Conservation (phyloP, 495 filamentous ascomycete species). For the Letharia lupina region DNA sequence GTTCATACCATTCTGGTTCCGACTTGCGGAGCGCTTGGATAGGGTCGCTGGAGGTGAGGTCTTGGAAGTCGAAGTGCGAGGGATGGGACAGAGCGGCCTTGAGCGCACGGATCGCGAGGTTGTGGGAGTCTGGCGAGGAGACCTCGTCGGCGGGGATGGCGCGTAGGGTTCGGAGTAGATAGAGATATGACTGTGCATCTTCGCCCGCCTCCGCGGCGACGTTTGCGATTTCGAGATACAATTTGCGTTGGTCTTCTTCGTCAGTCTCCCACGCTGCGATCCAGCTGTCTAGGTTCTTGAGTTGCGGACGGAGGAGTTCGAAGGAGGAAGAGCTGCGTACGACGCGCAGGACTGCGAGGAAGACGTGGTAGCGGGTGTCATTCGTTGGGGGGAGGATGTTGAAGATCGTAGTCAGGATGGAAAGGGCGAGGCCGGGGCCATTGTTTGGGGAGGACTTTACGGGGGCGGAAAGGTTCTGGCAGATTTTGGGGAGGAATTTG, state of each 20-base stretch:
- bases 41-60: slow-evolving; percentile 75
- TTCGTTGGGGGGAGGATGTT: slow-evolving; percentile 74
- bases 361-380: slow-evolving; percentile 77
- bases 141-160: slow-evolving; percentile 72
- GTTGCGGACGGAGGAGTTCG: slow-evolving; percentile 68
- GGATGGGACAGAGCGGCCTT: slow-evolving; percentile 70
- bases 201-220: slow-evolving; percentile 69
- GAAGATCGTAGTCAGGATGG: slow-evolving; percentile 89
- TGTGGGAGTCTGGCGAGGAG: slow-evolving; percentile 60
- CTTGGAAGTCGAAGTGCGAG: slow-evolving; percentile 85
- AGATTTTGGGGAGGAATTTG: slow-evolving; percentile 78
- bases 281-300: slow-evolving; percentile 75
- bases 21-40: slow-evolving; percentile 79
- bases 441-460: slow-evolving; percentile 77
- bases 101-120: slow-evolving; percentile 74
- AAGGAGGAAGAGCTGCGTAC: slow-evolving; percentile 67
- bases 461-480: slow-evolving; percentile 70
- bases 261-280: slow-evolving; percentile 74
- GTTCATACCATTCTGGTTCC: slow-evolving; percentile 74
- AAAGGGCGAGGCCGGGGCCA: slow-evolving; percentile 74
- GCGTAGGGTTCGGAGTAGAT: slow-evolving; percentile 72
- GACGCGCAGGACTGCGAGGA: slow-evolving; percentile 72
- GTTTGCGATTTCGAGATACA: slow-evolving; percentile 72
- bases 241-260: slow-evolving; percentile 67
- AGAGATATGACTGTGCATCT: slow-evolving; percentile 67